phyloP scores from a whole-genome alignment of 257 asterid genomes.

The Eucommia ulmoides region DNA sequence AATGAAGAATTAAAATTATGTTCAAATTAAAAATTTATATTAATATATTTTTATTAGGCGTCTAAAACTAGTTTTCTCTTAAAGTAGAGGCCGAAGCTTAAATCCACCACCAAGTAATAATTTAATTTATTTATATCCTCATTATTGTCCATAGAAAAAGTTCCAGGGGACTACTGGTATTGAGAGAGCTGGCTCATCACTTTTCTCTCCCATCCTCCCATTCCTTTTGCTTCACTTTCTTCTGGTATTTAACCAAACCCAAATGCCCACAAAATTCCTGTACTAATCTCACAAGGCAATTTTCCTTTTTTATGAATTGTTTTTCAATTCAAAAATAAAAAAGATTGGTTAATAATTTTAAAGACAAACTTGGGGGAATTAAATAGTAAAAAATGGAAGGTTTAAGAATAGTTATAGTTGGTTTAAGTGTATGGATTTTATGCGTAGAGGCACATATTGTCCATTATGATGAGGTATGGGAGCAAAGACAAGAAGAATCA shows the following conservation, averaged over 20 bases:
- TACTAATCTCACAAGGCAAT: not conserved
- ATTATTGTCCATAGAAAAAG: no score
- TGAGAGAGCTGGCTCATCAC: constrained; percentile 10
- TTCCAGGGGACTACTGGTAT: no score
- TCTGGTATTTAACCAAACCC: constrained; percentile 1
- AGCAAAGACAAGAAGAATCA: constrained; percentile 24
- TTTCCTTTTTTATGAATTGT: no score
- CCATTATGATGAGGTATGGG: constrained; percentile 20
- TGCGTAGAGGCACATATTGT: constrained; percentile 10
- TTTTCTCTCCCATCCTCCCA: constrained; percentile 24
- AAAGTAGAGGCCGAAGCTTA: no score
- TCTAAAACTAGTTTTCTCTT: no score
- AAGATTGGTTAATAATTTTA: not conserved
- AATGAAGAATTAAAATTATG: no score
- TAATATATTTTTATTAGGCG: no score
- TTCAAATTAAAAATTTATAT: no score
- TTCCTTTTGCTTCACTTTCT: constrained; percentile 4
- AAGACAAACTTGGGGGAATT: not conserved
- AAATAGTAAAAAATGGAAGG: not conserved
- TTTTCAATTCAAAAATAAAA: not conserved
- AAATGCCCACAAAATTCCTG: not conserved
- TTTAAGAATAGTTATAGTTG: constrained; percentile 4
- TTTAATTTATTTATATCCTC: no score
- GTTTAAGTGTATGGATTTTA: constrained; percentile 9
- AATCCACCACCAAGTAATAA: no score